Evolutionary conservation across 768 basidiomycete species (phyloP).

Genomic region (Rhizopogon roseolus): DNA sequence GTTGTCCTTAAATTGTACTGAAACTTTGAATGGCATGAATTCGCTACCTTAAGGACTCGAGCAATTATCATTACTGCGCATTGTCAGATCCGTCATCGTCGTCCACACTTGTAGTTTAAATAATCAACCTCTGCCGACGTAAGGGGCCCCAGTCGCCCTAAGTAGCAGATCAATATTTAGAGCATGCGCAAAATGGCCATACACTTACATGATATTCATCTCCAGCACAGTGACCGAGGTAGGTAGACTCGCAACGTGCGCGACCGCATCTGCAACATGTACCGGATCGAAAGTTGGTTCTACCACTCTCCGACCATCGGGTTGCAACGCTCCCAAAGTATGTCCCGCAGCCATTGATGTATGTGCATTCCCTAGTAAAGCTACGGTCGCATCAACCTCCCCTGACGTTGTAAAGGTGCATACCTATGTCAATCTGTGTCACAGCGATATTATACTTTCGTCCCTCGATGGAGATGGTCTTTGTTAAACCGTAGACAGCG

Average conservation of each 20-base stretch:
- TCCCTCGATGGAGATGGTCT: constrained; percentile 73
- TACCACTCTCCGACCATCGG: constrained; percentile 51
- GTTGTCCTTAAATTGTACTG: too few species aligned
- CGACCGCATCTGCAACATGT: constrained; percentile 68
- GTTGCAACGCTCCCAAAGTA: constrained; percentile 54
- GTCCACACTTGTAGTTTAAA: too few species aligned
- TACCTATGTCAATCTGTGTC: constrained; percentile 82
- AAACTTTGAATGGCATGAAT: too few species aligned
- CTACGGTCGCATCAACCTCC: neutral
- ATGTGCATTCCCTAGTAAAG: constrained; percentile 56
- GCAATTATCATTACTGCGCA: too few species aligned
- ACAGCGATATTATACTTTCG: constrained; percentile 67
- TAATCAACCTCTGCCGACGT: constrained; percentile 40
- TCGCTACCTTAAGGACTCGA: too few species aligned
- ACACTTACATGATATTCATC: constrained; percentile 67
- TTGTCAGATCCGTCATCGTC: too few species aligned
- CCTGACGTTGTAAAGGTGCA: constrained; percentile 1
- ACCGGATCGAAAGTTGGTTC: constrained; percentile 69
- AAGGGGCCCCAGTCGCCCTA: constrained; percentile 44
- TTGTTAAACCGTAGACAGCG: constrained; percentile 73
- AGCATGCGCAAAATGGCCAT: neutral
- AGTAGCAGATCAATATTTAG: neutral
- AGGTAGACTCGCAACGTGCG: constrained; percentile 68
- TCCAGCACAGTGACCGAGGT: constrained; percentile 65
- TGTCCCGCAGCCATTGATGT: constrained; percentile 52